These are phyloP conservation scores for Fagopyrum esculentum DNA, from an alignment of 148 eudicot genomes.

Conservation along the genomic window DNA sequence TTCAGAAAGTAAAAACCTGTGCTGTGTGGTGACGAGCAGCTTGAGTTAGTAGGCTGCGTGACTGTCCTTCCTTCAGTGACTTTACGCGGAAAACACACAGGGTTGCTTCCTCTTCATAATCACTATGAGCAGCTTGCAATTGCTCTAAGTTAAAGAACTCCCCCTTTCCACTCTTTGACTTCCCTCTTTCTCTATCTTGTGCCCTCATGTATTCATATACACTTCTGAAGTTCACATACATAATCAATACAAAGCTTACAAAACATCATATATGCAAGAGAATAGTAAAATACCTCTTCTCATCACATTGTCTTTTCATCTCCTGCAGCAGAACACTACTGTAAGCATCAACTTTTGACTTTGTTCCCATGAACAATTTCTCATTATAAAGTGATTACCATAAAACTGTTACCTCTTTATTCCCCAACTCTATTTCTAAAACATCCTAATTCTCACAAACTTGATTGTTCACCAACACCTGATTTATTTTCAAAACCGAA, in stretches of 20 bases:
- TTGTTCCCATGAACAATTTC: not conserved
- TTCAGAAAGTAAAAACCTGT: constrained; percentile 45
- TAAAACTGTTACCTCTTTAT: not conserved
- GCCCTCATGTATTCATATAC: constrained; percentile 66
- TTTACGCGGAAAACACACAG: constrained; percentile 81
- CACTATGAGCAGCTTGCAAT: constrained; percentile 66
- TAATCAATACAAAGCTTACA: constrained; percentile 17
- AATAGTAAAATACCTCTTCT: constrained; percentile 53
- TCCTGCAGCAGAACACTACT: constrained; percentile 38
- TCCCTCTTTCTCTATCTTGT: constrained; percentile 70
- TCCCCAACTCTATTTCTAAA: not conserved
- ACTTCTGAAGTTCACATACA: constrained; percentile 38
- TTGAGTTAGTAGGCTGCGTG: constrained; percentile 85
- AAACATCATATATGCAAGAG: not conserved
- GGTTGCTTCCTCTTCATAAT: constrained; percentile 87
- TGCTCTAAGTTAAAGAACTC: constrained; percentile 57
- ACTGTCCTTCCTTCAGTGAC: constrained; percentile 95
- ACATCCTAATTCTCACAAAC: not conserved
- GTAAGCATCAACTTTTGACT: not conserved
- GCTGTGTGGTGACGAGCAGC: constrained; percentile 98
- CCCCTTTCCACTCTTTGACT: constrained; percentile 67
- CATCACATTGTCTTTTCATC: constrained; percentile 91
- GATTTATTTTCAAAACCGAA: not conserved
- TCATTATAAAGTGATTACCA: not conserved
- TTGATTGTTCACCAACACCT: not conserved